Evolutionary conservation across 2,329 filamentous ascomycete species (phyloP), one percentile per base, ranked within the genome.

Genomic region (Zasmidium angulare): DNA sequence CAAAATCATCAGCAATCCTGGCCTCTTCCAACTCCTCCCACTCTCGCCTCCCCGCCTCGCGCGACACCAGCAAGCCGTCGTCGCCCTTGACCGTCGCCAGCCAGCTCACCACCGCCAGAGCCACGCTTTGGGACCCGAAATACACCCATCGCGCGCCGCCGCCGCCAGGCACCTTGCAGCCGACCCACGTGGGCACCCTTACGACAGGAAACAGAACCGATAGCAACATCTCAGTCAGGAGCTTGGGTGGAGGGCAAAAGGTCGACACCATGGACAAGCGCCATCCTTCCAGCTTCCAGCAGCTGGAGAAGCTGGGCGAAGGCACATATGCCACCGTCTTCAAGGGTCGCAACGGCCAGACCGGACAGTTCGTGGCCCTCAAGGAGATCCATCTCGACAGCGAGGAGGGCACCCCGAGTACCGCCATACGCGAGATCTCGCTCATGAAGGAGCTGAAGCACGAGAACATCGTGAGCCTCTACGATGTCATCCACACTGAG

Each of bases 391-490:
- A 99, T 75, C 90, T 99, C 63, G 95, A 99, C 77, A 96, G 91
- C 52, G 95, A 99, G 81, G 95, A 99, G 80, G 95, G 95, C 69
- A 99, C 95, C 0, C 95, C 95, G 2, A 96, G 90, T 53, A 99
- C 95, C 0, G 95, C 95, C 50, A 99, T 99, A 75, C 91, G 95
- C 71, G 95, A 99, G 77, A 99, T 99, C 71, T 97, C 93, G 1
- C 84, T 99, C 58, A 98, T 99, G 95, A 99, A 99, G 79, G 95
- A 99, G 78, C 84, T 99, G 67, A 98, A 98, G 78, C 95, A 99
- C 77, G 93, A 97, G 75, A 98, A 97, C 74, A 98, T 99, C 67
- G 93, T 99, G 69, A 91, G 89, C 60, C 87, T 99, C 3, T 91
- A 98, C 83, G 95, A 99, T 82, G 95, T 99, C 58, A 98, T 99